Evolutionary conservation across 768 basidiomycete species (phyloP), one percentile per base, ranked within the genome.

Genomic region (Termitomyces sp.): DNA sequence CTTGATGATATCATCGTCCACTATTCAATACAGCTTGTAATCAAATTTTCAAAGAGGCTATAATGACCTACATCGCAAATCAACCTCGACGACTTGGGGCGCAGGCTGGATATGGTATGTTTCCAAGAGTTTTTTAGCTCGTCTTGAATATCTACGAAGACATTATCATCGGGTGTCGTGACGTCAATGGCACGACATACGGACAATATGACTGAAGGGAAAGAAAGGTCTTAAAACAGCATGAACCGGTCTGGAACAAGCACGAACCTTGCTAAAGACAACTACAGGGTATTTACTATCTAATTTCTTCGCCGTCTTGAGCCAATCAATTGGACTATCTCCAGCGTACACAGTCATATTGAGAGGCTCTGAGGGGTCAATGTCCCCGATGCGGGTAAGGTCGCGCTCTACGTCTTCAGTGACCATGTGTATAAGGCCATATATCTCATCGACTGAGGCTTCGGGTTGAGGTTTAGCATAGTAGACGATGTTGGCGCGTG

Each of bases 191-290:
- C 16, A 4, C 30, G n/a, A 58, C 61, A 26, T 68, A 91, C 89
- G 82, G 84, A 81, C 91, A 93, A 67, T 85, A 88, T 26, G 88
- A 82, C 88, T 89, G 5, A 18, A 38, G 26, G 7, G 5, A 18
- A 38, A 18, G 8, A 30, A 50, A 16, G 18, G 9, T 7, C 9
- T 18, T 40, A 13, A 46, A 50, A 53, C 33, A 35, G 16, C 40
- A 52, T n/a, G 40, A 44, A 32, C 9, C 20, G 30, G 6, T 41
- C 12, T 8, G 28, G 14, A 30, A 36, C 20, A 20, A 7, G 32
- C n/a, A 60, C 43, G 40, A 20, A 87, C 89, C 79, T 93, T 93
- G 77, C 90, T 92, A 66, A 93, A 92, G 13, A 93, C 84, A 48
- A 93, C 76, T 7, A 93, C 71, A 2, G 91, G 91, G 64, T 82